Evolutionary conservation across 176 grass and related monocot species (phyloP).

Genomic region (Oryza glaberrima): DNA sequence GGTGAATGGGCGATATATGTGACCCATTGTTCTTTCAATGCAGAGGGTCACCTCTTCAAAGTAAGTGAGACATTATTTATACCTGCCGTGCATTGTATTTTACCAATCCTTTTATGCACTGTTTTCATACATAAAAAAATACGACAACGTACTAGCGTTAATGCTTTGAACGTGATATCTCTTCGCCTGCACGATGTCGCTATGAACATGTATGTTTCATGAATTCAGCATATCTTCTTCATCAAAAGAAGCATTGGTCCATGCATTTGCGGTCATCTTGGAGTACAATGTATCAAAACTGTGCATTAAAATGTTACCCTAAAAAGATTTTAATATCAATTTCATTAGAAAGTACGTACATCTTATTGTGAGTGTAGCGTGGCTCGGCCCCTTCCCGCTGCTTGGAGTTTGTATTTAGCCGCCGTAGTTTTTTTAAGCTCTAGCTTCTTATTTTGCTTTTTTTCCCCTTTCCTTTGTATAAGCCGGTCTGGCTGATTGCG

Average conservation of each 20-base stretch:
- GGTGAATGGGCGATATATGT: not conserved
- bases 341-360: too few relatives aligned
- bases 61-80: not conserved
- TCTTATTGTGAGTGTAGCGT: too few relatives aligned
- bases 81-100: not conserved
- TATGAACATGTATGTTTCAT: not conserved
- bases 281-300: too few relatives aligned
- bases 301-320: not conserved
- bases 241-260: not conserved
- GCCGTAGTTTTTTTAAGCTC: too few relatives aligned
- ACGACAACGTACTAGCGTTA: not conserved
- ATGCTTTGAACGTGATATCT: not conserved
- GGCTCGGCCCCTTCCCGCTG: too few relatives aligned
- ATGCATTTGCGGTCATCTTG: not conserved
- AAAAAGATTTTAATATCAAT: too few relatives aligned
- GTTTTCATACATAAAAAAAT: not conserved
- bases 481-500: too few relatives aligned
- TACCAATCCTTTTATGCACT: not conserved
- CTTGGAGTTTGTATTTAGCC: too few relatives aligned
- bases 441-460: too few relatives aligned
- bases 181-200: not conserved
- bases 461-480: too few relatives aligned
- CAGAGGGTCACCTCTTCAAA: not conserved
- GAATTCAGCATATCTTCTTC: too few relatives aligned
- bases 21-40: not conserved